Conservation (phyloP, 805 yeast species). For the Torulaspora franciscae region DNA sequence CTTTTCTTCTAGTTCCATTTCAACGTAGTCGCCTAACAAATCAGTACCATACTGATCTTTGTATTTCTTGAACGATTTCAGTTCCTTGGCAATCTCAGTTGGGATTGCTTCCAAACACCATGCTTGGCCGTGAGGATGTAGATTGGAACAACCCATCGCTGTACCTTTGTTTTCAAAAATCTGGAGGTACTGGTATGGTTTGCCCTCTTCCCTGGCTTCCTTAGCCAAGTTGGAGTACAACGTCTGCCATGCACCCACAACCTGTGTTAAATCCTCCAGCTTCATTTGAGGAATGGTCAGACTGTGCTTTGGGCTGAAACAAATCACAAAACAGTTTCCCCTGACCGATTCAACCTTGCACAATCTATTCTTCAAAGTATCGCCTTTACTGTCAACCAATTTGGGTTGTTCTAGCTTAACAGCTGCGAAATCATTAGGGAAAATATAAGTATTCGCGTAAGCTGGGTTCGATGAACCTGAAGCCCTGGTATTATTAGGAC, state of each 20-base stretch:
- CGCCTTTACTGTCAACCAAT: constrained; percentile 25
- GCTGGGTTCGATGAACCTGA: constrained; percentile 55
- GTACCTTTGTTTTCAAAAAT: constrained; percentile 74
- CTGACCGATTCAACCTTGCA: constrained; percentile 53
- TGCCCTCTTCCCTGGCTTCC: constrained; percentile 36
- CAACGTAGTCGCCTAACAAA: constrained; percentile 58
- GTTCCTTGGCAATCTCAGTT: constrained; percentile 58
- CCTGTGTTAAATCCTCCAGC: constrained; percentile 39
- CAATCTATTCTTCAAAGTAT: constrained; percentile 40
- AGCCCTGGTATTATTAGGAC: constrained; percentile 67
- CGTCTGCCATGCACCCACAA: constrained; percentile 58
- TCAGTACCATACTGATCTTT: constrained; percentile 41
- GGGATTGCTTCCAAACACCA: constrained; percentile 68
- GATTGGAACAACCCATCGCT: constrained; percentile 79
- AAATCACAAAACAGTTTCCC: constrained; percentile 67
- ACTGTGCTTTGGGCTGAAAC: constrained; percentile 67
- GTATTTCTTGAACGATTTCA: constrained; percentile 48
- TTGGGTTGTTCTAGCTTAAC: constrained; percentile 55
- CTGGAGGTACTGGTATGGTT: constrained; percentile 56
- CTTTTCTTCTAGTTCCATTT: constrained; percentile 47
- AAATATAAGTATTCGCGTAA: constrained; percentile 53
- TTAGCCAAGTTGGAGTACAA: constrained; percentile 44
- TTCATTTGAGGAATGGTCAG: constrained; percentile 62
- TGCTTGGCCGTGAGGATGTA: constrained; percentile 80
- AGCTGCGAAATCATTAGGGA: constrained; percentile 68